phyloP scores from a whole-genome alignment of 208 protist genomes.

The Trypanosoma cruzi region DNA sequence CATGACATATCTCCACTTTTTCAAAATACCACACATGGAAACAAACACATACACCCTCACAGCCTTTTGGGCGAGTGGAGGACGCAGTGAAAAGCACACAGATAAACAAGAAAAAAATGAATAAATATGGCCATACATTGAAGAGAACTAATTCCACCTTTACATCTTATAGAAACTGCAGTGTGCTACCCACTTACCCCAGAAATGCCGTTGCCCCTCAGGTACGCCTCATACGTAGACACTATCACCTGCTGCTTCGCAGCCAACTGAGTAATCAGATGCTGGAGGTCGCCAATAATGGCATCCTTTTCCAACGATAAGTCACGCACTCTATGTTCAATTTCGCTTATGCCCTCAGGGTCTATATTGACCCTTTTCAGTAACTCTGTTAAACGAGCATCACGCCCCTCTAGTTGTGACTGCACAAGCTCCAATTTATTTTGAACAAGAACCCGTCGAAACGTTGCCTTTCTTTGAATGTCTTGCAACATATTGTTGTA shows the following conservation, averaged over 20 bases:
- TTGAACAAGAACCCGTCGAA: conserved; percentile 95
- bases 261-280: conserved; percentile 70
- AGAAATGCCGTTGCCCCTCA: conserved; percentile 77
- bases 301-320: conserved; percentile 96
- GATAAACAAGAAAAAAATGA: not conserved
- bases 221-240: conserved; percentile 83
- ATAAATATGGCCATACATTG: conserved; percentile 11
- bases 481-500: conserved; percentile 96
- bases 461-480: conserved; percentile 95
- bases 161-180: conserved; percentile 21
- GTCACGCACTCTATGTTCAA: conserved; percentile 95
- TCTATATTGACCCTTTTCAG: conserved; percentile 95
- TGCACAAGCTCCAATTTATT: conserved; percentile 95
- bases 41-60: not conserved
- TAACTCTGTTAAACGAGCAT: conserved; percentile 93
- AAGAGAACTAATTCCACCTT: conserved; percentile 11
- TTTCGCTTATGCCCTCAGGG: conserved; percentile 85
- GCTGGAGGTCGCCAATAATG: conserved; percentile 95
- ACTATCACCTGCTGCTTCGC: conserved; percentile 67
- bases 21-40: too few species aligned
- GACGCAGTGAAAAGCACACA: not conserved
- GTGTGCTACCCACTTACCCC: conserved; percentile 33
- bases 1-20: not conserved
- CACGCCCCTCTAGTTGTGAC: conserved; percentile 92
- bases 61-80: not conserved